Percentiles rank a stretch among this genome's conserved stretches.
phyloP scores from a whole-genome alignment of 2,329 filamentous ascomycete genomes.

The Pseudogymnoascus sp. region DNA sequence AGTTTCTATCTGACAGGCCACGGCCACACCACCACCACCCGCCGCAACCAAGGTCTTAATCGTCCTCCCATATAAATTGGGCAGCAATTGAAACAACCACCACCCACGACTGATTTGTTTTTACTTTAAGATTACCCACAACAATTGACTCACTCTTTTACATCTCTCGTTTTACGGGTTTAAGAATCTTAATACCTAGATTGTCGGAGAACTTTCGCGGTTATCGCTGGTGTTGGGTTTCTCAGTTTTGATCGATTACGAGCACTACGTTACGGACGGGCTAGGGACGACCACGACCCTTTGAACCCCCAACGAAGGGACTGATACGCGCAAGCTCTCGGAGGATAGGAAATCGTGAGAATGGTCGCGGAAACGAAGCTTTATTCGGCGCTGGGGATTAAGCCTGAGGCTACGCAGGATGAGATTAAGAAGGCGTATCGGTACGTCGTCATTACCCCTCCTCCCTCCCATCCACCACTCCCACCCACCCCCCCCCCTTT shows the following conservation, averaged over 20 bases:
- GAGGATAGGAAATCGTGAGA: conserved; percentile 23
- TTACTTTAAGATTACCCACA: not conserved
- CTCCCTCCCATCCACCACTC: too few relatives aligned
- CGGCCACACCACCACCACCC: not conserved
- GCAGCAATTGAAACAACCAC: not conserved
- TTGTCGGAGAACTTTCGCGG: too few relatives aligned
- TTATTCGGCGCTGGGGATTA: conserved; percentile 77
- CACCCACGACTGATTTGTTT: not conserved
- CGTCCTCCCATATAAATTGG: not conserved
- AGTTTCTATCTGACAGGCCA: not conserved
- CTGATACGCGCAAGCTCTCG: not conserved
- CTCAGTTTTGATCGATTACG: not conserved
- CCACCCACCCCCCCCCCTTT: not conserved
- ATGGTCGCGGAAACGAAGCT: conserved; percentile 97
- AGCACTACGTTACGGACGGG: not conserved
- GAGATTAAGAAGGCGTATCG: conserved; percentile 96
- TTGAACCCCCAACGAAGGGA: not conserved
- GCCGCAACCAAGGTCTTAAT: not conserved
- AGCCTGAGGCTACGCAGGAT: conserved; percentile 73
- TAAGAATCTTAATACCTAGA: too few relatives aligned
- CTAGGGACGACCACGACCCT: not conserved
- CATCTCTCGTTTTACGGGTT: not conserved
- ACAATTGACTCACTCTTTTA: not conserved
- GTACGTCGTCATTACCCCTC: conserved; percentile 39
- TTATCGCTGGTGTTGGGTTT: not conserved